Evolutionary conservation across 116 monocot genomes (phyloP).

Genomic region (Thalassia testudinum): DNA sequence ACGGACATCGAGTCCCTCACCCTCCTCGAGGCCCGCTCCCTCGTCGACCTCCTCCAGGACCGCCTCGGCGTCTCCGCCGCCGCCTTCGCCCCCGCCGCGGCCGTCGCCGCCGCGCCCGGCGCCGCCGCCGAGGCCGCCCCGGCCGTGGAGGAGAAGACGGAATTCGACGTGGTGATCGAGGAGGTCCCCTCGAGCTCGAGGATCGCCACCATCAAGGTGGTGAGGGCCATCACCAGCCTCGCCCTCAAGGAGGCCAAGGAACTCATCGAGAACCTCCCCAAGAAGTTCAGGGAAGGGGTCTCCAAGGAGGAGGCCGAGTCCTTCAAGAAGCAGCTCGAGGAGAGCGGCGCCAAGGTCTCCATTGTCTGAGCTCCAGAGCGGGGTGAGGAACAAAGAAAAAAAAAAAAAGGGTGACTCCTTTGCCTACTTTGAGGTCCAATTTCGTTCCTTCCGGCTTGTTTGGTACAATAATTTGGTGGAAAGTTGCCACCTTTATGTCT

Average conservation of each 20-base stretch:
- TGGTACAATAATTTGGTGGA: too few relatives aligned
- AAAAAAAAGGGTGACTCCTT: too few relatives aligned
- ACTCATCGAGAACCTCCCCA: constrained; percentile 42
- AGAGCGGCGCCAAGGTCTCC: constrained; percentile 30
- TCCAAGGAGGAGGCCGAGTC: constrained; percentile 42
- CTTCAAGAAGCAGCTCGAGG: constrained; percentile 51
- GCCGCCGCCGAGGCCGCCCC: constrained; percentile 18
- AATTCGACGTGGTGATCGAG: constrained; percentile 55
- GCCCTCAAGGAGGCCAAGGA: constrained; percentile 53
- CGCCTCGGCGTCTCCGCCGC: constrained; percentile 39
- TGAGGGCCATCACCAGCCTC: constrained; percentile 32
- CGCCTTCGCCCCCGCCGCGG: constrained; percentile 20
- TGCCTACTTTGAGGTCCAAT: too few relatives aligned
- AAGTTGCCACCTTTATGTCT: too few relatives aligned
- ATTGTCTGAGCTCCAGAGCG: constrained; percentile 11
- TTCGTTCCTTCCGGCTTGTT: too few relatives aligned
- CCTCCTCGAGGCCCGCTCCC: constrained; percentile 29
- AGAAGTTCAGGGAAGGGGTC: constrained; percentile 42
- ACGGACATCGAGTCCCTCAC: constrained; percentile 16
- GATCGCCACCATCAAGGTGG: constrained; percentile 48
- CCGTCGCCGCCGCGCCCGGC: constrained; percentile 5
- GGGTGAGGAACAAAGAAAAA: too few relatives aligned
- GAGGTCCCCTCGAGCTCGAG: constrained; percentile 33
- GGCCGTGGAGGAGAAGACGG: constrained; percentile 50
- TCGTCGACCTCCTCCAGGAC: constrained; percentile 37